Percentiles rank a stretch among this genome's conserved stretches.
Conservation (phyloP, 768 basidiomycete species). For the Mycena metata region DNA sequence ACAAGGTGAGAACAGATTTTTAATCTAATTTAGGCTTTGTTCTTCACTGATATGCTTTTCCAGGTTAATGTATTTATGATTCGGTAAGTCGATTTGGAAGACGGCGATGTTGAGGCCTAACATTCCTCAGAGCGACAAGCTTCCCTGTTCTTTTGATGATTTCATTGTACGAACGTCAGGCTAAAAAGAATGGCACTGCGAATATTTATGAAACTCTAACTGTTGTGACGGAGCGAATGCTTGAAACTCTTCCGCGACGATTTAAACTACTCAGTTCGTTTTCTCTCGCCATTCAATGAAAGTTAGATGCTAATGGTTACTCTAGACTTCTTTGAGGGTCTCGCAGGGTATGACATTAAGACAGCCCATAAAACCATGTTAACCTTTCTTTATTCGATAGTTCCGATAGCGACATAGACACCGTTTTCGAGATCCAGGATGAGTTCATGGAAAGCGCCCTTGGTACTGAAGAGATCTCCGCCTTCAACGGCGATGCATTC, state of each 20-base stretch:
- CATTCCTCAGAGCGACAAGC: slow-evolving; percentile 71
- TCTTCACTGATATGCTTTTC: neutral
- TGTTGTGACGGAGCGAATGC: slow-evolving; percentile 74
- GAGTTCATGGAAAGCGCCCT: slow-evolving; percentile 71
- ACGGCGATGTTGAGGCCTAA: neutral
- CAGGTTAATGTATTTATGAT: slow-evolving; percentile 93
- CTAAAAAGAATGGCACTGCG: slow-evolving; percentile 73
- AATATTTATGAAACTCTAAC: slow-evolving; percentile 82
- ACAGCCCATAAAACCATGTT: neutral
- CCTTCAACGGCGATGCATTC: slow-evolving; percentile 34
- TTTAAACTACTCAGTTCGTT: slow-evolving; percentile 80
- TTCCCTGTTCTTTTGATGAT: slow-evolving; percentile 88
- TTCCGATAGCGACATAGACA: slow-evolving; percentile 72
- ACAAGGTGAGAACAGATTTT: slow-evolving; percentile 71
- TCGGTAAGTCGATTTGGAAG: slow-evolving; percentile 57
- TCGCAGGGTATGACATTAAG: slow-evolving; percentile 69
- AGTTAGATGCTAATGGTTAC: neutral
- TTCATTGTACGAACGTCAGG: slow-evolving; percentile 88
- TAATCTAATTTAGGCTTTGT: slow-evolving; percentile 27
- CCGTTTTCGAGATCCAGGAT: slow-evolving; percentile 86
- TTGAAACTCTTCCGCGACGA: slow-evolving; percentile 82
- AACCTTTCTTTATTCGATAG: neutral
- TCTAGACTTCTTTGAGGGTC: slow-evolving; percentile 82
- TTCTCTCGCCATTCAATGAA: neutral
- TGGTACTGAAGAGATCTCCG: slow-evolving; percentile 41